Conservation (phyloP, 345 rosid genomes). For the Laguncularia racemosa region DNA sequence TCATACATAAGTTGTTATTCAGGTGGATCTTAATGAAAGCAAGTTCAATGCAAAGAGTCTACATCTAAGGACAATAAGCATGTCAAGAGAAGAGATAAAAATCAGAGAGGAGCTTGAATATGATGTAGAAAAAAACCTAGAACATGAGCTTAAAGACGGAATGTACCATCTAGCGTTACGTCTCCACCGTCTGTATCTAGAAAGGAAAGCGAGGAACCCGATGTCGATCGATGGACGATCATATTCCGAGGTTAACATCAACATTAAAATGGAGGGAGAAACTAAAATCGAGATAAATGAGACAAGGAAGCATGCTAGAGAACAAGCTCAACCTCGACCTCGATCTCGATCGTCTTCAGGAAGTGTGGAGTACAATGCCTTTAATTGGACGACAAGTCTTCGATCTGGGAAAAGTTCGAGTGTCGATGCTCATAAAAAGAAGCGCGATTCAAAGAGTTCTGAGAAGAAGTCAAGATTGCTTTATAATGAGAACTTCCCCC, state of each 20-base stretch:
- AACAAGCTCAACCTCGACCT: background rate
- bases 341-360: constrained; percentile 1
- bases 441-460: too few species aligned
- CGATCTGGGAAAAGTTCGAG: constrained; percentile 20
- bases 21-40: too few species aligned
- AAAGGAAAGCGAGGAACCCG: constrained; percentile 36
- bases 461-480: too few species aligned
- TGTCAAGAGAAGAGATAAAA: constrained; percentile 44
- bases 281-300: constrained; percentile 62
- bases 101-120: constrained; percentile 61
- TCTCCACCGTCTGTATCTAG: constrained; percentile 56
- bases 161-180: constrained; percentile 58
- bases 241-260: constrained; percentile 45
- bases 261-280: constrained; percentile 64
- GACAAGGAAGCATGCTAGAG: constrained; percentile 28
- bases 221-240: constrained; percentile 20
- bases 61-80: too few species aligned
- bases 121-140: constrained; percentile 63
- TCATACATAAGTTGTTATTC: too few species aligned
- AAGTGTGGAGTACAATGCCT: constrained; percentile 13
- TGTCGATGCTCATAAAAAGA: too few species aligned
- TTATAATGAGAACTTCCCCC: too few species aligned
- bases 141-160: constrained; percentile 71
- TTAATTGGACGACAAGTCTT: constrained; percentile 45
- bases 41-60: too few species aligned